These are phyloP conservation scores for Vanrija pseudolonga DNA, from an alignment of 1,284 basidiomycete genomes.

Conservation along the genomic window DNA sequence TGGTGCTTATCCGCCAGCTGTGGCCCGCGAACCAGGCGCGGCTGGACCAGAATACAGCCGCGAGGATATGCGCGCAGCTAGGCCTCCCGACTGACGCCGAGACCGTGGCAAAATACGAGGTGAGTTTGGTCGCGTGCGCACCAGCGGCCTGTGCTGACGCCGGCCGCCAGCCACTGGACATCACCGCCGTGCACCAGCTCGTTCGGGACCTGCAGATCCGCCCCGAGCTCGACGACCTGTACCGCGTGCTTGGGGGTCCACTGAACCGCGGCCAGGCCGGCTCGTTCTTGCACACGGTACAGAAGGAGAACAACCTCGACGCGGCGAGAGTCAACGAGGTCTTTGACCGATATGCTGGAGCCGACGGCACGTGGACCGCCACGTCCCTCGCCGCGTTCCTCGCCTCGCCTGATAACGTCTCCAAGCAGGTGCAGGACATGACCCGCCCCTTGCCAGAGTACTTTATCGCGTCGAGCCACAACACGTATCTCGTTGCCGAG, in stretches of 20 bases:
- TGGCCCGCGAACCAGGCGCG: constrained; percentile 37
- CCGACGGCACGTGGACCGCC: constrained; percentile 24
- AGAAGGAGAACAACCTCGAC: constrained; percentile 55
- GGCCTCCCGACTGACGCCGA: constrained; percentile 22
- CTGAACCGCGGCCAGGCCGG: constrained; percentile 56
- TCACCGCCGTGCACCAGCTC: constrained; percentile 76
- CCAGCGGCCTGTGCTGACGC: neutral
- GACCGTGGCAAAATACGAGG: constrained; percentile 6
- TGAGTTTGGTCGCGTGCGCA: neutral
- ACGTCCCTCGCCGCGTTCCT: constrained; percentile 66
- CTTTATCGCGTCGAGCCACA: constrained; percentile 90
- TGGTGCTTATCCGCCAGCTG: constrained; percentile 42
- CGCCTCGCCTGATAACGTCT: constrained; percentile 64
- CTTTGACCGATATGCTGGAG: constrained; percentile 25
- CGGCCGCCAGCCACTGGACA: constrained; percentile 52
- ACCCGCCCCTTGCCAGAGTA: constrained; percentile 80
- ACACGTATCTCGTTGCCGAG: constrained; percentile 93
- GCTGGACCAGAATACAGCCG: constrained; percentile 39
- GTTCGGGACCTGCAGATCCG: constrained; percentile 79
- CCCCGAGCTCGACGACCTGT: constrained; percentile 70
- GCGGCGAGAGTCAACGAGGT: constrained; percentile 8
- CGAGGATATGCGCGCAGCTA: constrained; percentile 65
- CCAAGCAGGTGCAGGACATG: constrained; percentile 61
- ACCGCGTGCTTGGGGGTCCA: constrained; percentile 44
- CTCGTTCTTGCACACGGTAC: constrained; percentile 63